These are phyloP conservation scores for Beauveria bassiana DNA, from an alignment of 2,329 filamentous ascomycete genomes.

Conservation along the genomic window DNA sequence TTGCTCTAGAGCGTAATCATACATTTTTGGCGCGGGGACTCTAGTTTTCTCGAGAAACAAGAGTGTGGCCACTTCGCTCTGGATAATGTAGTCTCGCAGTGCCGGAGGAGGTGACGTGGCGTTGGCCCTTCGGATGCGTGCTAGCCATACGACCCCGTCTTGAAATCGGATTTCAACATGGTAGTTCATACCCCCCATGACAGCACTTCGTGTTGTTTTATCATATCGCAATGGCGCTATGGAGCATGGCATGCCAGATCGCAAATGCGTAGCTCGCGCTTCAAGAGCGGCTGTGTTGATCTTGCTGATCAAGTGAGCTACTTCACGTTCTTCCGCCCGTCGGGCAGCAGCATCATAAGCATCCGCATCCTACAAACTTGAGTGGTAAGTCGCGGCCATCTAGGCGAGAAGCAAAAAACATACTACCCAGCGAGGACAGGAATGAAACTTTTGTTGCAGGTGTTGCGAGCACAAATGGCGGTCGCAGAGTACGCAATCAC, in stretches of 20 bases:
- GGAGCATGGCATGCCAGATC: constrained; percentile 27
- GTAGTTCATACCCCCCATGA: constrained; percentile 39
- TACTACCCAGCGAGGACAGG: constrained; percentile 30
- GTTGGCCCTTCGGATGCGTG: constrained; percentile 32
- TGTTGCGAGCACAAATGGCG: constrained; percentile 30
- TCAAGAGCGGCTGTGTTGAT: constrained; percentile 30
- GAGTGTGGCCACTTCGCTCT: constrained; percentile 31
- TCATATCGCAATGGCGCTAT: constrained; percentile 30
- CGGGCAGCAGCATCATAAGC: constrained; percentile 25
- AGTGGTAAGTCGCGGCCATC: constrained; percentile 9
- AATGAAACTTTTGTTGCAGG: constrained; percentile 24
- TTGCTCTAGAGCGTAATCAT: constrained; percentile 27
- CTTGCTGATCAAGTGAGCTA: constrained; percentile 24
- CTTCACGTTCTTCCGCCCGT: constrained; percentile 27
- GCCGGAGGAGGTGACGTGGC: constrained; percentile 29
- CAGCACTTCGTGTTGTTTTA: constrained; percentile 22
- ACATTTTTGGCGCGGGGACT: constrained; percentile 30
- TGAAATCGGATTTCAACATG: constrained; percentile 34
- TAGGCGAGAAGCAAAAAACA: constrained; percentile 14
- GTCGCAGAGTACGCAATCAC: constrained; percentile 32
- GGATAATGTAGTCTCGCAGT: constrained; percentile 27
- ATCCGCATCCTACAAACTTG: constrained; percentile 24
- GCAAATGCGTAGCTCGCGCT: constrained; percentile 27
- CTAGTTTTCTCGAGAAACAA: constrained; percentile 28
- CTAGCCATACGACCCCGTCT: constrained; percentile 35